Evolutionary conservation across 306 rosid genomes (phyloP).

Genomic region (Parietaria judaica): DNA sequence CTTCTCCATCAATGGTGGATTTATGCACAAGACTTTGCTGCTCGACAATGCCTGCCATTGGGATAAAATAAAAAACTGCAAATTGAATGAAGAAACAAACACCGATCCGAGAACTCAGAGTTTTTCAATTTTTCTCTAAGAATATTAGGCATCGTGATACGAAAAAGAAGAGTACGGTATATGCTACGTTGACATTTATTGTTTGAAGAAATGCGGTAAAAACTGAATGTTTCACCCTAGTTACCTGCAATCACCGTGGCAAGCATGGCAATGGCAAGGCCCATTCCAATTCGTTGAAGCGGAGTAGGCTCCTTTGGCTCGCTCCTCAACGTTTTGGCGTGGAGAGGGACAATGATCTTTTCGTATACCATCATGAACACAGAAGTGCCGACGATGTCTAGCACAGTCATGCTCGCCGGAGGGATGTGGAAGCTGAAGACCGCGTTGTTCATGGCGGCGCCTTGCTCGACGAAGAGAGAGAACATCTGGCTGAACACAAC

Average conservation of each 20-base stretch:
- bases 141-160: not conserved
- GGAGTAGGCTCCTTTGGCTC: slow-evolving; percentile 8
- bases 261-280: slow-evolving; percentile 30
- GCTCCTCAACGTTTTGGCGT: not conserved
- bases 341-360: slow-evolving; percentile 29
- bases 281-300: slow-evolving; percentile 43
- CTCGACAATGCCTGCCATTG: slow-evolving; percentile 15
- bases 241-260: slow-evolving; percentile 31
- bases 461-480: slow-evolving; percentile 54
- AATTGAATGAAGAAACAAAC: no score
- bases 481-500: slow-evolving; percentile 54
- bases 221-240: no score
- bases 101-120: no score
- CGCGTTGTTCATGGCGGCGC: slow-evolving; percentile 42
- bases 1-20: no score
- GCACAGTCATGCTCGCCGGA: slow-evolving; percentile 54
- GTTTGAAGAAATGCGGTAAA: no score
- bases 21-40: slow-evolving; percentile 35
- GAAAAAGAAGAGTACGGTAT: slow-evolving; percentile 15
- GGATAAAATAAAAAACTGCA: not conserved
- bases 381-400: slow-evolving; percentile 47
- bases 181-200: slow-evolving; percentile 31
- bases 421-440: slow-evolving; percentile 39
- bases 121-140: no score
- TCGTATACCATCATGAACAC: slow-evolving; percentile 38